Evolutionary conservation across 2,329 filamentous ascomycete genomes (phyloP), one percentile per base, ranked within the genome.

Genomic region (Phoma sp.): DNA sequence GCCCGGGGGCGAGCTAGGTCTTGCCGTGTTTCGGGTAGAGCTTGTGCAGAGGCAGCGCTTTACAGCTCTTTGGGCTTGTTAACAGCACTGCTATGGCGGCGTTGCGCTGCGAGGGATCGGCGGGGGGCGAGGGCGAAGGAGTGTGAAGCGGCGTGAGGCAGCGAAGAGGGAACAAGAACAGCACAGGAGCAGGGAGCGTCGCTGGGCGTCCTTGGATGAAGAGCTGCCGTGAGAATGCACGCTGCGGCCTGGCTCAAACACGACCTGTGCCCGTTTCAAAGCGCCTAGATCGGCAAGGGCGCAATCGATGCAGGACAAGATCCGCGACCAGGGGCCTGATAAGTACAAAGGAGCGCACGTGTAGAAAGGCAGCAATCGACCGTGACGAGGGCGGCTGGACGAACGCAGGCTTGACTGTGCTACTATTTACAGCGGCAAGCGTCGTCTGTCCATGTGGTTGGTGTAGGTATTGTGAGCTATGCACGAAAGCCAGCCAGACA

Each of bases 251-350:
- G 38, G 47, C 2, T 49, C 60, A 37, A 45, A 43, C 38, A 43
- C 41, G 50, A 45, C 55, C 59, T 63, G 64, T 68, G 65, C 57
- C 57, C 51, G 54, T 69, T 69, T 65, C 65, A 59, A 57, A 36
- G 57, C 37, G 46, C 62, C 57, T 43, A 63, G 65, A 63, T 60
- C 57, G 63, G 61, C 58, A 66, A 65, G 64, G 64, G 64, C 59
- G 59, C 51, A 51, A 56, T 52, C 52, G 52, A 55, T 43, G 57
- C 53, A 53, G 56, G 61, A 45, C 38, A 53, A 51, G 61, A 61
- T 63, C 31, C 54, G 45, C 52, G 46, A 43, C 56, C 63, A 58
- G 51, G 64, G 62, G 51, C 38, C 39, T 44, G 31, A 45, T 19
- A 43, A 17, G 17, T 17, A 17, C 17, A 17, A 17, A 17, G 17